Evolutionary conservation across 345 rosid genomes (phyloP).

Genomic region (Iberis pinnata): DNA sequence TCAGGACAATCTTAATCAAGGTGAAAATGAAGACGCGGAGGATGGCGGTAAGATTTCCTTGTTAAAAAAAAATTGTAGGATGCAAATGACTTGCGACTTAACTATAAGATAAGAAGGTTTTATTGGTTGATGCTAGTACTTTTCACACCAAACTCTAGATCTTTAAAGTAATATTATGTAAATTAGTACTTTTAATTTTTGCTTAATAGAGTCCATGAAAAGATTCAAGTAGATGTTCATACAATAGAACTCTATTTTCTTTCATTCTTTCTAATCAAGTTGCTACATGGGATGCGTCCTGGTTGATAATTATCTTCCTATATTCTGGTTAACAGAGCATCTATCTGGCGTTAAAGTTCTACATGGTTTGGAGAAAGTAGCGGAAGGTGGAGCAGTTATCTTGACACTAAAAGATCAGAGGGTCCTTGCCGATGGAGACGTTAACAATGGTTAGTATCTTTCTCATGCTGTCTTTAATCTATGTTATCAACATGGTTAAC

Average conservation of each 20-base stretch:
- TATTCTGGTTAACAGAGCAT: slow-evolving; percentile 46
- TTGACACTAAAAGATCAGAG: slow-evolving; percentile 89
- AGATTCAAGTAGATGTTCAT: background rate
- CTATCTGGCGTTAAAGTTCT: slow-evolving; percentile 82
- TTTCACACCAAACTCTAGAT: too few species aligned
- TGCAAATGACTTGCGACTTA: background rate
- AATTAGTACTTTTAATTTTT: background rate
- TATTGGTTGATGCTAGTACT: slow-evolving; percentile 5
- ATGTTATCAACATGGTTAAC: slow-evolving; percentile 6
- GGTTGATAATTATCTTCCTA: slow-evolving; percentile 7
- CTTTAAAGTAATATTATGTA: background rate
- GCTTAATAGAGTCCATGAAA: background rate
- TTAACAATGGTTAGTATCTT: slow-evolving; percentile 65
- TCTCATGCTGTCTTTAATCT: slow-evolving; percentile 13
- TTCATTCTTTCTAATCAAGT: slow-evolving; percentile 4
- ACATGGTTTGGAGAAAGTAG: slow-evolving; percentile 86
- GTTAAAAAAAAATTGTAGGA: background rate
- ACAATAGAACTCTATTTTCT: slow-evolving; percentile 1
- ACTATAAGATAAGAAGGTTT: background rate
- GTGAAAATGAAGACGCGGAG: slow-evolving; percentile 64
- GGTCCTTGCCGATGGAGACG: slow-evolving; percentile 72
- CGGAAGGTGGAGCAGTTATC: slow-evolving; percentile 93
- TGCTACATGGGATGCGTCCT: slow-evolving; percentile 13
- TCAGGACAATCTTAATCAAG: slow-evolving; percentile 72
- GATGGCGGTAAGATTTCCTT: slow-evolving; percentile 31